phyloP scores from a whole-genome alignment of 202 grass and related monocot genomes.

The Brachypodium distachyon region DNA sequence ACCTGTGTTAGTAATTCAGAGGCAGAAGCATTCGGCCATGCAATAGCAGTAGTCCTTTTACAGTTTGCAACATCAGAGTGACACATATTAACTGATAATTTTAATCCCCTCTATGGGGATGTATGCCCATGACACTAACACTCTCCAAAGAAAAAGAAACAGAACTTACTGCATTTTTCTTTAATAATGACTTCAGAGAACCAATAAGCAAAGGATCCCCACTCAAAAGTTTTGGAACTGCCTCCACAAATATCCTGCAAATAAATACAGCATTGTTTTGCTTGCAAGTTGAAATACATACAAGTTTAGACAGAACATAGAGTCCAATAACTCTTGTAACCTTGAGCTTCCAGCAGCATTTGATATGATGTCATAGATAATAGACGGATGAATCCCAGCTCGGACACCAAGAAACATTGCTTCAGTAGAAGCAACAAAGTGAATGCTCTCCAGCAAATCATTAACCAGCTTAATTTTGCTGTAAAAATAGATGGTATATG shows the following conservation, averaged over 20 bases:
- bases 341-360: conserved; percentile 96
- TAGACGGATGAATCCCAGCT: conserved; percentile 88
- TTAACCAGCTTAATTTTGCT: conserved; percentile 86
- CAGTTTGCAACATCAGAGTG: conserved; percentile 4
- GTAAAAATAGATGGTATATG: conserved; percentile 10
- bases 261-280: not conserved
- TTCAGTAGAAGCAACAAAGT: conserved; percentile 84
- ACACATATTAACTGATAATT: not conserved
- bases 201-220: conserved; percentile 39
- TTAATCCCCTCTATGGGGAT: not conserved
- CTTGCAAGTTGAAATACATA: not conserved
- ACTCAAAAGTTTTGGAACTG: conserved; percentile 74
- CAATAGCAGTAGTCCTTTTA: conserved; percentile 11
- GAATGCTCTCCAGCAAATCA: conserved; percentile 78
- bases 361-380: conserved; percentile 96
- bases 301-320: not conserved
- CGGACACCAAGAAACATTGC: conserved; percentile 92
- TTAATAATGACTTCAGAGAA: conserved; percentile 42
- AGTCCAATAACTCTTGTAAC: conserved; percentile 27
- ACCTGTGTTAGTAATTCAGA: conserved; percentile 14
- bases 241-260: conserved; percentile 76
- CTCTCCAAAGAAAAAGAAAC: not conserved
- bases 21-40: conserved; percentile 13
- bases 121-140: too few relatives aligned
- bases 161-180: conserved; percentile 58